Base-by-base conservation (phyloP, 352 stramenopile genomes). In the Phytophthora fragariae region DNA sequence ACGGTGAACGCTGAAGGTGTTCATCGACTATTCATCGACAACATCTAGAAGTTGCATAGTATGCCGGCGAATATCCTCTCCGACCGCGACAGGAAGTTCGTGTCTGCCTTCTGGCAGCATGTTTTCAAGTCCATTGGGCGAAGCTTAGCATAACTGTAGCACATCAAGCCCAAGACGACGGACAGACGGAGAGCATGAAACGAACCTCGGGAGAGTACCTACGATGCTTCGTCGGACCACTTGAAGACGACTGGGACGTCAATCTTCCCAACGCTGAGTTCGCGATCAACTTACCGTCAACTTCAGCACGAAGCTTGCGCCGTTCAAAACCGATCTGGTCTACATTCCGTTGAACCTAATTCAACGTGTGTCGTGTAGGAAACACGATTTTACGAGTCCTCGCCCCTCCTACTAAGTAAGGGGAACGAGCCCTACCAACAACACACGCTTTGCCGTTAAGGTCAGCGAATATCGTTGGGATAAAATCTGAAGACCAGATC, bases 61-160 rank as follows among this genome's bases (percentile, higher is more conserved):
- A 65, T 70, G 54, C n/a, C n/a, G n/a, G n/a, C n/a, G n/a, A n/a
- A n/a, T n/a, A n/a, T n/a, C n/a, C n/a, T n/a, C n/a, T n/a, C 53
- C 68, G 5, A 76, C 19, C 69, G 29, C 2, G 69, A 67, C 19
- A 9, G 53, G 21, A 76, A 76, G 46, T 72, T 76, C 21, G 58
- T 53, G 2, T 67, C 55, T 19, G 35, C 53, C 10, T 73, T 75
- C 41, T 66, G 53, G 61, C 47, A 65, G 9, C 17, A 54, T 7
- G 27, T 68, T 29, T 57, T 57, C 24, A 57, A 57, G 50, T 39
- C 50, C 0, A 57, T 56, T 17, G 56, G 8, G 55, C 41, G 21
- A 64, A 57, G 15, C 17, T 71, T 14, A 71, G 41, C 21, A 65
- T 67, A 52, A 67, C 57, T 2, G 57, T 72, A 24, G 57, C 50